Base-by-base conservation (phyloP, 129 eudicot genomes). In the Centrapalus pauciflorus region DNA sequence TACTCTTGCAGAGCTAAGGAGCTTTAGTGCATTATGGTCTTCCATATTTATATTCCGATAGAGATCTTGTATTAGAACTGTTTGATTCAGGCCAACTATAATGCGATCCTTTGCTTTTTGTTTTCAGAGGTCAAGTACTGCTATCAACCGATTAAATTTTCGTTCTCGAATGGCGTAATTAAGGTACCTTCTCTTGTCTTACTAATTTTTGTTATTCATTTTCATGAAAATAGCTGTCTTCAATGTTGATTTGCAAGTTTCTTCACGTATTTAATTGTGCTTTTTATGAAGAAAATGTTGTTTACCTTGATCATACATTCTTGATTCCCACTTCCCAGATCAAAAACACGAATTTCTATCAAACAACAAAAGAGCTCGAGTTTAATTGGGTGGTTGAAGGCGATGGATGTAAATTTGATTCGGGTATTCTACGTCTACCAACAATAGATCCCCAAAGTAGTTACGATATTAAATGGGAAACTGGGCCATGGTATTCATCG, bases 91-190 rank as follows among this genome's bases (percentile, higher is more conserved):
- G 61, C 50, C 34, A 32, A 48, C 28, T 66, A 14, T 61, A n/a
- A 60, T 16, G 9, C 40, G 19, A 20, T 41, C 37, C 28, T 11
- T 32, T 60, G 38, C 61, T 48, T 64, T 58, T 71, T 71, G 55
- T 75, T 68, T 71, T 64, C 95, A 92, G 98, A 92, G 83, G 95
- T 92, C 45, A 92, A 92, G 75, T 92, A 81, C 74, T 78, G 85
- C 27, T 88, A 92, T 74, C 98, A 92, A 72, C 96, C 98, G 14
- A 83, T 92, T 81, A 92, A 92, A 80, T 66, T 83, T 17, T 85
- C 95, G 6, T 65, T 75, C 28, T 56, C 61, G 56, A 81, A 92
- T 16, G 89, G 85, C 14, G 45, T 77, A 52, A 65, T 92, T 45
- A 83, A 88, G 98, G 98, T 92, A 82, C 51, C 19, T 2, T 80